Percentiles rank a stretch among this genome's conserved stretches.
Conservation (phyloP, 192 early-diverging fungal species). For the Thoreauomyces humboldtii region DNA sequence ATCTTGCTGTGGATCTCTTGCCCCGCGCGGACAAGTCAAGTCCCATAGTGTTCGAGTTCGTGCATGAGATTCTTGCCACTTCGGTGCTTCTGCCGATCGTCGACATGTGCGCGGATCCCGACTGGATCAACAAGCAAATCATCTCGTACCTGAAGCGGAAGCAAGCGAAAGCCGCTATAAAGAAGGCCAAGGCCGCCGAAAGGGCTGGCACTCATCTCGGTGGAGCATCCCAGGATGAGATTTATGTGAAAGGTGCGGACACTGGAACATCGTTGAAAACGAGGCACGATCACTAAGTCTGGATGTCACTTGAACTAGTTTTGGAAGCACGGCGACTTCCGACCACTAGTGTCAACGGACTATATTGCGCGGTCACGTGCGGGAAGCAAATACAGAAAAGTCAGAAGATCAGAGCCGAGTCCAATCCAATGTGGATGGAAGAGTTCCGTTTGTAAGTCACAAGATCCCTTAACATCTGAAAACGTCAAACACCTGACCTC, state of each 20-base stretch:
- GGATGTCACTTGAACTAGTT: too few relatives aligned
- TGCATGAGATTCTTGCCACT: constrained; percentile 49
- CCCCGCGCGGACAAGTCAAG: constrained; percentile 34
- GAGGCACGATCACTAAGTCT: not conserved
- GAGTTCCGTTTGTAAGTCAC: constrained; percentile 39
- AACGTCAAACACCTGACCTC: not conserved
- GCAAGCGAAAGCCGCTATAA: constrained; percentile 19
- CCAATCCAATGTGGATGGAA: constrained; percentile 41
- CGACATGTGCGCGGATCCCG: constrained; percentile 35
- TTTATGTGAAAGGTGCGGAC: not conserved
- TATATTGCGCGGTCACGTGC: constrained; percentile 30
- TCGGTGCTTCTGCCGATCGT: constrained; percentile 42
- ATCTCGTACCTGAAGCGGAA: constrained; percentile 23
- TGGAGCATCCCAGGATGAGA: not conserved
- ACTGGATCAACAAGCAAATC: constrained; percentile 38
- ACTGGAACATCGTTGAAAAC: not conserved
- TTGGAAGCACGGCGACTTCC: constrained; percentile 35
- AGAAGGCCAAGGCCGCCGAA: not conserved
- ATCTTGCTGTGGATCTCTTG: constrained; percentile 28
- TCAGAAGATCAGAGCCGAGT: constrained; percentile 25
- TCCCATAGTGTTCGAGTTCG: constrained; percentile 37
- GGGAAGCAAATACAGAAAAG: constrained; percentile 14
- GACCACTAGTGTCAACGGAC: constrained; percentile 9
- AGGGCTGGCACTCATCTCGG: not conserved
- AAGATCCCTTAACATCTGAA: too few relatives aligned